These are phyloP conservation scores for Xylariomycetidae sp. DNA, from an alignment of 2,329 filamentous ascomycete species.

Conservation along the genomic window DNA sequence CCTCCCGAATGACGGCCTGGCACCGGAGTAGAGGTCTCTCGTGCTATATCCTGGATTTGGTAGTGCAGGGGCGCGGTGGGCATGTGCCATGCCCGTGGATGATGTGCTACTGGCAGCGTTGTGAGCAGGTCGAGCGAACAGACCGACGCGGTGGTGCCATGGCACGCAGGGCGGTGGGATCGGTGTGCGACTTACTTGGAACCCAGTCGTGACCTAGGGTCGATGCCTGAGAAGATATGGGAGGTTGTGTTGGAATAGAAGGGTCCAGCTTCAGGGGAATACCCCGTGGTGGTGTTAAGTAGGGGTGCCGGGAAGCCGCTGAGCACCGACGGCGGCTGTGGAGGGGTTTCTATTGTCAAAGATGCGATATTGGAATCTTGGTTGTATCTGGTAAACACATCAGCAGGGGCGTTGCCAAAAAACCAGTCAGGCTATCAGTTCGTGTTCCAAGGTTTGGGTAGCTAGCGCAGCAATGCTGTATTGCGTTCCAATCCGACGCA, in stretches of 20 bases:
- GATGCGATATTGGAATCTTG: slow-evolving; percentile 49
- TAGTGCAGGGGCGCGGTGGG: slow-evolving; percentile 47
- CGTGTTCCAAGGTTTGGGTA: slow-evolving; percentile 25
- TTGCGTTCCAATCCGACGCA: slow-evolving; percentile 31
- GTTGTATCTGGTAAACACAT: slow-evolving; percentile 44
- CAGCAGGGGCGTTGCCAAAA: slow-evolving; percentile 27
- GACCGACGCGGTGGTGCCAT: neutral
- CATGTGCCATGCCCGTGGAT: slow-evolving; percentile 54
- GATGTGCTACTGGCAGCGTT: slow-evolving; percentile 40
- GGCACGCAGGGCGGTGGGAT: slow-evolving; percentile 7
- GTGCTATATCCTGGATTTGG: slow-evolving; percentile 47
- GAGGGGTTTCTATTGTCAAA: slow-evolving; percentile 48
- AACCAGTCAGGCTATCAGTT: slow-evolving; percentile 21
- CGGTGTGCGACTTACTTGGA: slow-evolving; percentile 45
- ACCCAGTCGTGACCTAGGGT: slow-evolving; percentile 50
- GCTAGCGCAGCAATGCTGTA: slow-evolving; percentile 33
- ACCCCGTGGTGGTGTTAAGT: slow-evolving; percentile 42
- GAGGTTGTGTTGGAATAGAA: slow-evolving; percentile 45
- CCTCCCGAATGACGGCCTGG: slow-evolving; percentile 46
- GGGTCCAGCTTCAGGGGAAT: slow-evolving; percentile 43
- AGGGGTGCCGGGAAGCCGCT: slow-evolving; percentile 47
- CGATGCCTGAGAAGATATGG: slow-evolving; percentile 43
- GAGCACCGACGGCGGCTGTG: slow-evolving; percentile 47
- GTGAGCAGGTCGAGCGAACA: slow-evolving; percentile 28
- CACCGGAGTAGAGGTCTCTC: slow-evolving; percentile 49